Evolutionary conservation across 768 basidiomycete genomes (phyloP).

Genomic region (Mycena kentingensis): DNA sequence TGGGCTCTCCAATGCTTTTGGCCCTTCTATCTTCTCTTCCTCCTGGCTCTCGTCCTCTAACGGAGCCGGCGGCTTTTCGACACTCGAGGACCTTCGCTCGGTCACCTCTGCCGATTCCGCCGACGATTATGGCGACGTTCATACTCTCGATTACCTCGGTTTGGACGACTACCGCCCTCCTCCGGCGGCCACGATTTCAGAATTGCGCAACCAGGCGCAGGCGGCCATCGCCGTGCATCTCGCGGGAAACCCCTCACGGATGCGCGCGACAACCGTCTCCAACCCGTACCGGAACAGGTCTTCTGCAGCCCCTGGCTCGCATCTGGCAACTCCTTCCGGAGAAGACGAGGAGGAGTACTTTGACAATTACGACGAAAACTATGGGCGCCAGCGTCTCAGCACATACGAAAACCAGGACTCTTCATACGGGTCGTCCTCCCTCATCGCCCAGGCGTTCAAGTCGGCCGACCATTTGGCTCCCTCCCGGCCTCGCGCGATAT

Average conservation of each 20-base stretch:
- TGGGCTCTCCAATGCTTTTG: constrained; percentile 81
- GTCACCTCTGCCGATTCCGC: constrained; percentile 76
- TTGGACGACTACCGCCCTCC: constrained; percentile 82
- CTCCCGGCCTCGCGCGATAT: constrained; percentile 77
- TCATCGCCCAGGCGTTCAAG: constrained; percentile 75
- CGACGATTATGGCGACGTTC: constrained; percentile 83
- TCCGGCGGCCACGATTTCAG: constrained; percentile 86
- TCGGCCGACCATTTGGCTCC: constrained; percentile 66
- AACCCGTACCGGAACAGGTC: constrained; percentile 82
- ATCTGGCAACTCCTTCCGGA: constrained; percentile 64
- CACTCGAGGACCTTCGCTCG: constrained; percentile 80
- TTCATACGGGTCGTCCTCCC: constrained; percentile 56
- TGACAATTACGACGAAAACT: constrained; percentile 56
- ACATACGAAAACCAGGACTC: constrained; percentile 61
- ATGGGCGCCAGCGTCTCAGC: constrained; percentile 59
- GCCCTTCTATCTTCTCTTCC: constrained; percentile 85
- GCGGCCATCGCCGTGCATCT: constrained; percentile 86
- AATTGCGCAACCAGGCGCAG: constrained; percentile 87
- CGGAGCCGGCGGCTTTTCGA: constrained; percentile 57
- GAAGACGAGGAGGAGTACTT: constrained; percentile 79
- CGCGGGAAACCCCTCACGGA: constrained; percentile 69
- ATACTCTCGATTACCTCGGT: constrained; percentile 95
- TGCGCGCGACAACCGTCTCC: constrained; percentile 90
- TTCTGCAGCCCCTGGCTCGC: constrained; percentile 52
- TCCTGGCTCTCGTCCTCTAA: constrained; percentile 79